Evolutionary conservation across 352 stramenopile species (phyloP).

Genomic region (Phytophthora tubulina): DNA sequence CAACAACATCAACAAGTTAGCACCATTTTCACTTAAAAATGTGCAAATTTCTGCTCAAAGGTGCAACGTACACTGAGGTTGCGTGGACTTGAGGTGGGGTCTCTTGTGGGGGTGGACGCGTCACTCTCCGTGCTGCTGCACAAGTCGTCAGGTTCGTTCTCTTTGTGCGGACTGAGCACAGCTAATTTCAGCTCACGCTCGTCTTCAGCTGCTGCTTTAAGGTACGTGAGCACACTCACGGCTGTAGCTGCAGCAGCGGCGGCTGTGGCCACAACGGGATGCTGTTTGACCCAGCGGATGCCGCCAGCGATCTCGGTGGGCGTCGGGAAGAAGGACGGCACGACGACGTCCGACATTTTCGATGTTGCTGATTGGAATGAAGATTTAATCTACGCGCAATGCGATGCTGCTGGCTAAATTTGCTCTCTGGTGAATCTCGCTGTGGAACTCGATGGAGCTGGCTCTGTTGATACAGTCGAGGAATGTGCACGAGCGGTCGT

Average conservation of each 20-base stretch:
- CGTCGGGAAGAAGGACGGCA: slow-evolving; percentile 84
- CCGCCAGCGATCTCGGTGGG: slow-evolving; percentile 80
- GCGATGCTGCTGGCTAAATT: slow-evolving; percentile 15
- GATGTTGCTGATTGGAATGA: neutral
- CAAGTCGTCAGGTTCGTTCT: slow-evolving; percentile 50
- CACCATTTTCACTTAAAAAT: neutral
- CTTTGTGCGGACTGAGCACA: slow-evolving; percentile 19
- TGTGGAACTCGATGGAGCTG: neutral
- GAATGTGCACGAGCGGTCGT: neutral
- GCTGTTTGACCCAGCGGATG: slow-evolving; percentile 75
- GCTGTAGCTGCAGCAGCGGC: slow-evolving; percentile 72
- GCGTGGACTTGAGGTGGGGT: slow-evolving; percentile 43
- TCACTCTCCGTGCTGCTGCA: slow-evolving; percentile 79
- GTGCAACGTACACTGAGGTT: slow-evolving; percentile 44
- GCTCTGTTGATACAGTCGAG: slow-evolving; percentile 1
- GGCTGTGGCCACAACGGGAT: slow-evolving; percentile 77
- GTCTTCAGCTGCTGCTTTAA: slow-evolving; percentile 53
- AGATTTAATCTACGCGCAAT: slow-evolving; percentile 5
- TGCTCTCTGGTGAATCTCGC: neutral
- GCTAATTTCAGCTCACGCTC: slow-evolving; percentile 31
- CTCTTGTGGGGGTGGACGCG: slow-evolving; percentile 55
- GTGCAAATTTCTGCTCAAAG: neutral
- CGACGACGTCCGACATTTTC: slow-evolving; percentile 67
- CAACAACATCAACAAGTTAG: slow-evolving; percentile 13
- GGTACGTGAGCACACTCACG: slow-evolving; percentile 75